Conservation (phyloP, 1,284 basidiomycete species). For the Fomitopsis pinicola region DNA sequence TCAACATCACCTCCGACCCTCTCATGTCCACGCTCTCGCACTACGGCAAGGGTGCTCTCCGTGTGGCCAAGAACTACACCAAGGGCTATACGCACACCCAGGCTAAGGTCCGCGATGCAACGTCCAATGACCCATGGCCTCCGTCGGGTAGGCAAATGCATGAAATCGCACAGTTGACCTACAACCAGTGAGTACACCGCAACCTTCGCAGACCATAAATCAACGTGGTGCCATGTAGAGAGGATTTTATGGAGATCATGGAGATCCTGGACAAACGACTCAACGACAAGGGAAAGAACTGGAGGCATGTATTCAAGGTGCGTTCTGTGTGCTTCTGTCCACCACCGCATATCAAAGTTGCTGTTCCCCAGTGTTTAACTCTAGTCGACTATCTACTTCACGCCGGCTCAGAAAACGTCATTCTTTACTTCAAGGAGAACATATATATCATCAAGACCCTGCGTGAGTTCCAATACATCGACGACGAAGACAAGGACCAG, state of each 20-base stretch:
- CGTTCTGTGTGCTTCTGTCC: constrained; percentile 9
- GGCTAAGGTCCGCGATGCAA: constrained; percentile 93
- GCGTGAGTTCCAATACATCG: constrained; percentile 96
- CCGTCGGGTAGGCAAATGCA: constrained; percentile 97
- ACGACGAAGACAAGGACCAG: constrained; percentile 91
- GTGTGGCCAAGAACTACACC: constrained; percentile 88
- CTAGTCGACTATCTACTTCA: constrained; percentile 95
- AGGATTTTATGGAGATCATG: constrained; percentile 98
- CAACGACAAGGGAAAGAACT: constrained; percentile 99
- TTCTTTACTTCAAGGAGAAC: constrained; percentile 96
- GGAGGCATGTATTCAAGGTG: constrained; percentile 99
- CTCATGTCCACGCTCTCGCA: constrained; percentile 1
- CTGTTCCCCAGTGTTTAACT: constrained; percentile 69
- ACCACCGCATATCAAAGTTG: not conserved
- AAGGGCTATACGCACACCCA: constrained; percentile 90
- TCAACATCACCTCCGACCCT: not conserved
- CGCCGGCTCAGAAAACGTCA: constrained; percentile 93
- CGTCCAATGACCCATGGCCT: constrained; percentile 96
- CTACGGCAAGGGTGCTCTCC: constrained; percentile 62
- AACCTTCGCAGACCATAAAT: not conserved
- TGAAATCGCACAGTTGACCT: constrained; percentile 93
- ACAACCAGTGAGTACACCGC: constrained; percentile 75
- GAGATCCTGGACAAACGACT: constrained; percentile 98
- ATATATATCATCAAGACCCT: constrained; percentile 97
- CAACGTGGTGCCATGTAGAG: constrained; percentile 40